Base-by-base conservation (phyloP, 2,329 filamentous ascomycete species). In the Ceratocystis alfenasii region DNA sequence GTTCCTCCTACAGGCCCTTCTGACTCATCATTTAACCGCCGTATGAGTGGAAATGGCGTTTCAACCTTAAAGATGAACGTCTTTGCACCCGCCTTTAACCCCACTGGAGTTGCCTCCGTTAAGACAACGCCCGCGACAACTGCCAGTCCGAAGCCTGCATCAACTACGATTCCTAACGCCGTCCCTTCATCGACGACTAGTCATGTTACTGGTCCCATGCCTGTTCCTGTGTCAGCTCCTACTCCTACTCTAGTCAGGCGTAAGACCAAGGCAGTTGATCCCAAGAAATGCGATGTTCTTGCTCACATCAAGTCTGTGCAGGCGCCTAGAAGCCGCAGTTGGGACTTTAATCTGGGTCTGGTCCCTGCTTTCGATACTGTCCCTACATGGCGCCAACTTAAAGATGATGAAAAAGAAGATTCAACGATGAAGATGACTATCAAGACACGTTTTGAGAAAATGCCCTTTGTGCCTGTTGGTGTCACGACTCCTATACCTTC, bases 301-400 rank as follows among this genome's bases (percentile, higher is more conserved):
- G 75, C 78, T 1, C 77, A 80, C 65, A 78, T 86, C 69, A 80
- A 83, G 75, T 79, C 78, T 0, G 74, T 84, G 61, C 77, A 78
- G 65, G 78, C 79, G 0, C 85, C 88, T 69, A 50, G 46, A 17
- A 41, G 55, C 17, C 62, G 55, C 30, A 84, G 88, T 69, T 91
- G 87, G 79, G 80, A 85, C 45, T 82, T 85, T 67, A 95, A 94
- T 72, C 87, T 86, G 60, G 91, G 90, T n/a, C 83, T 96, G 64
- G 87, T 88, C 46, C 87, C 88, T 33, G 86, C 93, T 3, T 96
- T 87, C 75, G 87, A 90, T 71, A 97, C 94, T 1, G 79, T 81
- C 10, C 91, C 91, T 0, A 92, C 87, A 0, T 99, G 94, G 93
- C 86, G 88, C 68, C 84, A 86, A 68, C 76, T 85, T 28, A 78